Conservation (phyloP, 495 filamentous ascomycete species). For the Pyrenopolyporus hunteri region DNA sequence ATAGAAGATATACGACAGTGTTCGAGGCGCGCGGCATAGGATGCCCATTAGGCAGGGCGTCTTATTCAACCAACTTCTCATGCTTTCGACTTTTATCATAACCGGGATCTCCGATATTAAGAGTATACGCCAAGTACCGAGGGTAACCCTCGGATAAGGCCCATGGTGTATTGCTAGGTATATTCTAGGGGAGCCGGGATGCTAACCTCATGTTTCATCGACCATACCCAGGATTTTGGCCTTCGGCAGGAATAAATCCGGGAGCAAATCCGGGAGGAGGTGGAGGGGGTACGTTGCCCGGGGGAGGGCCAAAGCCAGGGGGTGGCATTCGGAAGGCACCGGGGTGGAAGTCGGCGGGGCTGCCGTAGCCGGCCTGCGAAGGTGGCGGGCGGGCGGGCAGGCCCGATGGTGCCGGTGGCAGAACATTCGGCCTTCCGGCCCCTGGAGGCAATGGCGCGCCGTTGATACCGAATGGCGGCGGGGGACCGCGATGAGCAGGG, state of each 20-base stretch:
- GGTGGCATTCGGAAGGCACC: slow-evolving; percentile 50
- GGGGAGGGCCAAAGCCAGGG: slow-evolving; percentile 60
- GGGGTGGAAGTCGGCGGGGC: slow-evolving; percentile 70
- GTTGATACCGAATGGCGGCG: slow-evolving; percentile 43
- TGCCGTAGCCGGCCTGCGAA: slow-evolving; percentile 77
- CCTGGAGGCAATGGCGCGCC: slow-evolving; percentile 38
- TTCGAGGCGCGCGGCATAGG: background rate
- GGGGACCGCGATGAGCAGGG: slow-evolving; percentile 54
- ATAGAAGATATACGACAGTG: no score
- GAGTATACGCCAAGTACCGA: background rate
- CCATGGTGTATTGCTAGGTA: background rate
- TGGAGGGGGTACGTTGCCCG: slow-evolving; percentile 45
- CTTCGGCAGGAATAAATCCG: background rate
- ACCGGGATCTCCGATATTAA: background rate
- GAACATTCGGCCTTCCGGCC: slow-evolving; percentile 41
- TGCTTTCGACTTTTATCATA: background rate
- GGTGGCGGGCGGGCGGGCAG: slow-evolving; percentile 81
- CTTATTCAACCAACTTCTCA: background rate
- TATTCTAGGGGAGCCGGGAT: background rate
- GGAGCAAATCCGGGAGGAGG: slow-evolving; percentile 60
- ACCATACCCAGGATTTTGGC: slow-evolving; percentile 25
- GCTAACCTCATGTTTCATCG: slow-evolving; percentile 20
- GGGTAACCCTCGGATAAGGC: background rate
- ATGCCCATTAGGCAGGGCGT: background rate
- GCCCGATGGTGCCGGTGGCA: slow-evolving; percentile 72